Evolutionary conservation across 2,329 filamentous ascomycete species (phyloP), one percentile per base, ranked within the genome.

Genomic region (Aureobasidium namibiae): DNA sequence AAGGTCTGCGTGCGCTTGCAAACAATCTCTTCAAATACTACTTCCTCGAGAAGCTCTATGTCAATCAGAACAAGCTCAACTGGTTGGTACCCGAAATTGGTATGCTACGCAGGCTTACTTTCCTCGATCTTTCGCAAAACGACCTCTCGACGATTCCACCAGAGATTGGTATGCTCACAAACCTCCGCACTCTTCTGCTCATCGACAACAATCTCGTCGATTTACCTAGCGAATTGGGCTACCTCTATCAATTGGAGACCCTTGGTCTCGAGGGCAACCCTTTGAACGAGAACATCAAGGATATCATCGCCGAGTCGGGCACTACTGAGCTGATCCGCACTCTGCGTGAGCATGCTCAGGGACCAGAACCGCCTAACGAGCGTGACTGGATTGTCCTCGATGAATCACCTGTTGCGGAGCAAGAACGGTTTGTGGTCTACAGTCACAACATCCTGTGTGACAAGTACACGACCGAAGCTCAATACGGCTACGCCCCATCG

Each of bases 361-460:
- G 92, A 95, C 89, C 92, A 39, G 78, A 86, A 16, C 86, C 90
- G 44, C 94, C 92, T 1, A 79, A 81, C 31, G 84, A 88, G 49
- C 85, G 94, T 67, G 85, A 88, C 67, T 87, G 86, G 75, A 83
- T 96, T 61, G 81, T 88, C n/a, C 82, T 97, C 63, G 71, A 80
- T 72, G 86, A 87, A 56, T 64, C 68, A 7, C 49, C 45, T 24
- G 68, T 72, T 3, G 65, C 68, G 23, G 67, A 73, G 45, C 71
- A 77, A 58, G 72, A 96, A 68, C 87, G 84, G 56, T 84, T 97
- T 70, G 90, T 89, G 60, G 86, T 95, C 9, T 80, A 97, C 62
- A 95, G 90, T 23, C 96, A 94, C 85, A 99, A 99, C 72, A 95
- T 92, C 48, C 82, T 99, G 11, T 96, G 92, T 74, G 91, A 96